These are phyloP conservation scores for Candida dajiaensis DNA, from an alignment of 805 yeast genomes.

Conservation along the genomic window DNA sequence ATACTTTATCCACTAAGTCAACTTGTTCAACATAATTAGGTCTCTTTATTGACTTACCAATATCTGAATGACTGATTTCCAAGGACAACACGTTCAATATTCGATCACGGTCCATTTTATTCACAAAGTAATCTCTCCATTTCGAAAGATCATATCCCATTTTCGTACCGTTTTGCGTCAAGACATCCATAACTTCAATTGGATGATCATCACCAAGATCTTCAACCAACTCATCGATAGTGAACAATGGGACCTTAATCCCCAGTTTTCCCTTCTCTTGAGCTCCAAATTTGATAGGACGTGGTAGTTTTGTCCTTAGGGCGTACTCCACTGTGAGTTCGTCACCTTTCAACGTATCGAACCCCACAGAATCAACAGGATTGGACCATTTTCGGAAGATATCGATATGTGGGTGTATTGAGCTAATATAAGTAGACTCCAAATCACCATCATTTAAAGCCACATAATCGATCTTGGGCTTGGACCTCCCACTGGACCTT, in stretches of 20 bases:
- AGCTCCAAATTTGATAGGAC: slow-evolving; percentile 42
- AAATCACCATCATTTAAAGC: slow-evolving; percentile 71
- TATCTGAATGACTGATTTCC: slow-evolving; percentile 58
- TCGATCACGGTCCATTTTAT: slow-evolving; percentile 46
- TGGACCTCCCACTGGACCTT: slow-evolving; percentile 50
- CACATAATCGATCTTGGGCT: slow-evolving; percentile 62
- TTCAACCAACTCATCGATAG: slow-evolving; percentile 50
- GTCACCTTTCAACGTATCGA: slow-evolving; percentile 23
- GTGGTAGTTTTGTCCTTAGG: slow-evolving; percentile 26
- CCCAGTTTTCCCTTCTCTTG: slow-evolving; percentile 32
- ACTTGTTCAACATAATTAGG: slow-evolving; percentile 60
- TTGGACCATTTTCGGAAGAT: slow-evolving; percentile 20
- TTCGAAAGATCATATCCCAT: slow-evolving; percentile 55
- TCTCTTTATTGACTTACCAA: slow-evolving; percentile 43
- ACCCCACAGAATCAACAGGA: slow-evolving; percentile 3
- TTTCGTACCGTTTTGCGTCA: slow-evolving; percentile 61
- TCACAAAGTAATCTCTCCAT: slow-evolving; percentile 70
- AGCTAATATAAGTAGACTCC: slow-evolving; percentile 9
- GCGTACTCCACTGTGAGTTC: slow-evolving; percentile 32
- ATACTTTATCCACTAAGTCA: slow-evolving; percentile 66
- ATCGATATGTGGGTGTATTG: slow-evolving; percentile 49
- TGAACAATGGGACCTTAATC: slow-evolving; percentile 52
- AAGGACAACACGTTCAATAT: slow-evolving; percentile 76
- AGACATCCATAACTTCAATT: slow-evolving; percentile 85
- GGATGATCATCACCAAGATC: slow-evolving; percentile 56